Evolutionary conservation across 73 alveolate species (phyloP), one percentile per base, ranked within the genome.

Genomic region (Effrenium voratum): DNA sequence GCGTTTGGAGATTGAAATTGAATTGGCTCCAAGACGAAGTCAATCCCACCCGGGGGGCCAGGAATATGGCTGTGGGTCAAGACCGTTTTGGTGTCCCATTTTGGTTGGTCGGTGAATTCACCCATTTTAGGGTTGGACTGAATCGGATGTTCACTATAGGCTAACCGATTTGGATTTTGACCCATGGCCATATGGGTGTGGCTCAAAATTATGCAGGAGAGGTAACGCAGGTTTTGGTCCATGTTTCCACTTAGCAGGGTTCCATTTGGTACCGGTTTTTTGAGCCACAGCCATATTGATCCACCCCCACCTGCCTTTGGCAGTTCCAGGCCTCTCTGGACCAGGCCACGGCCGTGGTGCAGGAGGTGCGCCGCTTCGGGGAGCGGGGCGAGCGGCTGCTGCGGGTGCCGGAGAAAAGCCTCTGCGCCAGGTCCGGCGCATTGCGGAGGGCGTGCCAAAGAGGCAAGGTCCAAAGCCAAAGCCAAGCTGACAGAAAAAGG

Each of bases 311-410:
- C n/a, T n/a, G n/a, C n/a, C n/a, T n/a, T n/a, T n/a, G n/a, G 43
- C 41, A 66, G 44, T 66, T 66, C 13, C 38, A 66, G 43, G 80
- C 80, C 80, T 12, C 40, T n/a, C 41, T 22, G 13, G 22, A 26
- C 82, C 45, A 92, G 98, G 98, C 98, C 52, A 30, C 36, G 91
- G 49, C 57, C 38, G 43, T 92, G 60, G 91, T 92, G 60, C 36
- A 26, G 6, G 91, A n/a, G 5, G 98, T 92, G 68, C 98, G 81
- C 13, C 77, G 91, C 83, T 92, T 92, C 40, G 98, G 98, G 28
- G 98, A 92, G 81, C 91, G 98, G 40, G 46, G 66, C 52, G 52
- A 52, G 10, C 85, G 97, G 50, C 47, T 22, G 50, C 68, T 16
- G 50, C 75, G 73, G 45, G 41, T 0, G 30, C 22, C 73, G 5